These are phyloP conservation scores for Backusella morwellensis DNA, from an alignment of 192 early-diverging fungal species.

Conservation along the genomic window DNA sequence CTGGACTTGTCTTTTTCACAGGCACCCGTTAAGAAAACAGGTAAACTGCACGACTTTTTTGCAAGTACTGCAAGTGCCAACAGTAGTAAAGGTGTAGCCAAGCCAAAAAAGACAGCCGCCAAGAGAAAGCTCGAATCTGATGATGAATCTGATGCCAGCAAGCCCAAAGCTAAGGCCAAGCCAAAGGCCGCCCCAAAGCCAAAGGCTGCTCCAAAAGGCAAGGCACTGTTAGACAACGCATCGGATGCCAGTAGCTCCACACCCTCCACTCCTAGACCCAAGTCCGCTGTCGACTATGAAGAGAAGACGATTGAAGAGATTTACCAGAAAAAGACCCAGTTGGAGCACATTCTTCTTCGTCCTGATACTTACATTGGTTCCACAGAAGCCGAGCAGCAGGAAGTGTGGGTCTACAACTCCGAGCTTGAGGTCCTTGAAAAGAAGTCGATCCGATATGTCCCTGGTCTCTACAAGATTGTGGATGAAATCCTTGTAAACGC, in stretches of 20 bases:
- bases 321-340: conserved; percentile 93
- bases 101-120: neutral
- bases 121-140: neutral
- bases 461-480: conserved; percentile 96
- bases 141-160: neutral
- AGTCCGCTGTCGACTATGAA: neutral
- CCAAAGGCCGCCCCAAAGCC: neutral
- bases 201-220: neutral
- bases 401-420: conserved; percentile 87
- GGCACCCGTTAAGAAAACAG: neutral
- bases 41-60: neutral
- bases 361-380: conserved; percentile 98
- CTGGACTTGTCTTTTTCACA: neutral
- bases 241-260: neutral
- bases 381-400: conserved; percentile 72
- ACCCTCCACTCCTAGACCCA: neutral
- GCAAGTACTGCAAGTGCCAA: neutral
- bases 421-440: conserved; percentile 58
- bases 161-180: no score
- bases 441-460: conserved; percentile 72
- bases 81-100: neutral
- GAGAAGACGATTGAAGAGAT: conserved; percentile 72
- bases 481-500: conserved; percentile 99
- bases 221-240: neutral
- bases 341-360: conserved; percentile 93